A percentile compares a stretch with the other conserved stretches of the same genome.
Conservation (phyloP, 352 stramenopile genomes). For the Phytophthora sojae region DNA sequence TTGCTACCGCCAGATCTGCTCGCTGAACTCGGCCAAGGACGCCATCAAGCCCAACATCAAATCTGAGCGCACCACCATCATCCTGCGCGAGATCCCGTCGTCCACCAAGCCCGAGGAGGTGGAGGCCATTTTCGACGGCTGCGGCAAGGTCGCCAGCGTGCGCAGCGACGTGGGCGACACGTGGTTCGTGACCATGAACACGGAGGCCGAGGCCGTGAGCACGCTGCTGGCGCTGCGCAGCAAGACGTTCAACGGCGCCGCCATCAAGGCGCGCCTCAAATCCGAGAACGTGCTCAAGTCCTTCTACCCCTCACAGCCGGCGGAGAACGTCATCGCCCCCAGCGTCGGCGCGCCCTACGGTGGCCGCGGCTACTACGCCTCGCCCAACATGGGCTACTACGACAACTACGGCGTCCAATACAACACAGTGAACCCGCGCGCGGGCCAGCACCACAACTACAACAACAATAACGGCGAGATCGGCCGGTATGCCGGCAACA, state of each 20-base stretch:
- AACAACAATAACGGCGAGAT: conserved; percentile 45
- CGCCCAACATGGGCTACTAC: conserved; percentile 65
- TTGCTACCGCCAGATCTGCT: conserved; percentile 54
- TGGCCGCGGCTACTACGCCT: conserved; percentile 74
- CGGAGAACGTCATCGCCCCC: conserved; percentile 59
- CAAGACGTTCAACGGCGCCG: conserved; percentile 91
- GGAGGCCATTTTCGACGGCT: conserved; percentile 86
- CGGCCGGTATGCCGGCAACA: conserved; percentile 46
- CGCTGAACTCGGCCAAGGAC: conserved; percentile 79
- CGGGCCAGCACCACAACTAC: conserved; percentile 44
- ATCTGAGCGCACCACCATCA: conserved; percentile 93
- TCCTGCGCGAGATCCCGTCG: conserved; percentile 92
- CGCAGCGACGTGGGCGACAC: conserved; percentile 94
- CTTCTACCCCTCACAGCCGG: conserved; percentile 85
- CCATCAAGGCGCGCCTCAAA: conserved; percentile 93
- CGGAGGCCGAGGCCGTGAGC: conserved; percentile 87
- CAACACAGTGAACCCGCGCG: conserved; percentile 49
- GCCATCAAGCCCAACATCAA: conserved; percentile 94
- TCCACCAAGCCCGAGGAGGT: conserved; percentile 87
- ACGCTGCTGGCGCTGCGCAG: conserved; percentile 88
- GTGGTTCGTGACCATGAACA: conserved; percentile 93
- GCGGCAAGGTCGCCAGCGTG: conserved; percentile 79
- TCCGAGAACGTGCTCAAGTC: conserved; percentile 93
- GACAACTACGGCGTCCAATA: conserved; percentile 87
- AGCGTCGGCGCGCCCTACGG: conserved; percentile 51